Percentiles rank a stretch among this genome's conserved stretches.
Evolutionary conservation across 805 yeast genomes (phyloP).

Genomic region (Diddensiella caesifluorescens): DNA sequence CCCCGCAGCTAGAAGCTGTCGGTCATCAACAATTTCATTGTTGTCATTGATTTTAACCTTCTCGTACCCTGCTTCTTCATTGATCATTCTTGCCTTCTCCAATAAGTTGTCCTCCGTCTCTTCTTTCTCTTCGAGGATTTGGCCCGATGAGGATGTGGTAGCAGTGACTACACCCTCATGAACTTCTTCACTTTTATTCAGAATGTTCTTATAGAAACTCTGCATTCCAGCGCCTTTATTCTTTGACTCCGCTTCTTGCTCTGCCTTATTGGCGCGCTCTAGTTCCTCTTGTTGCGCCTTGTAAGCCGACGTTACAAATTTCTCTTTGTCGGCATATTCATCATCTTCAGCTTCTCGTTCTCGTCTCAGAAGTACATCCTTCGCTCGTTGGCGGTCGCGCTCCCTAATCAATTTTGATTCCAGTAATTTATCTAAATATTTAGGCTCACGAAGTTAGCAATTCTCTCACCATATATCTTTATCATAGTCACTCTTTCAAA

Average conservation of each 20-base stretch:
- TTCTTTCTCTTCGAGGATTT: constrained; percentile 7
- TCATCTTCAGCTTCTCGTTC: constrained; percentile 40
- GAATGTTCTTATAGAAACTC: constrained; percentile 19
- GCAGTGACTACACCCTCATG: constrained; percentile 18
- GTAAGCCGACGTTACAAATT: constrained; percentile 47
- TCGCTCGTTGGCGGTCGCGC: constrained; percentile 39
- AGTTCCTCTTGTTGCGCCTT: constrained; percentile 35
- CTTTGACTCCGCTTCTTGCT: constrained; percentile 19
- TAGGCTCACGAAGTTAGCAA: too few relatives aligned
- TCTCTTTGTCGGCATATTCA: constrained; percentile 36
- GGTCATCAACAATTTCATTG: constrained; percentile 28
- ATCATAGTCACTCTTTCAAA: neutral
- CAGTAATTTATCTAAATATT: constrained; percentile 39
- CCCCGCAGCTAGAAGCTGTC: constrained; percentile 26
- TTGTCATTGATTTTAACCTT: constrained; percentile 25
- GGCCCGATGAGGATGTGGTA: neutral
- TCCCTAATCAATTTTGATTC: constrained; percentile 44
- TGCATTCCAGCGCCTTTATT: constrained; percentile 13
- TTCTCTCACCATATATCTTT: neutral
- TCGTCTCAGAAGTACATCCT: constrained; percentile 35
- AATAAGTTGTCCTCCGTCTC: constrained; percentile 9
- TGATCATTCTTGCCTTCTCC: constrained; percentile 19
- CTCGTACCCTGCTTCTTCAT: constrained; percentile 20
- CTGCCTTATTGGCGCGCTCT: constrained; percentile 18
- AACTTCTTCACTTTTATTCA: constrained; percentile 20